phyloP scores from a whole-genome alignment of 1,139 yeast genomes.

The Suhomyces coccinellae region DNA sequence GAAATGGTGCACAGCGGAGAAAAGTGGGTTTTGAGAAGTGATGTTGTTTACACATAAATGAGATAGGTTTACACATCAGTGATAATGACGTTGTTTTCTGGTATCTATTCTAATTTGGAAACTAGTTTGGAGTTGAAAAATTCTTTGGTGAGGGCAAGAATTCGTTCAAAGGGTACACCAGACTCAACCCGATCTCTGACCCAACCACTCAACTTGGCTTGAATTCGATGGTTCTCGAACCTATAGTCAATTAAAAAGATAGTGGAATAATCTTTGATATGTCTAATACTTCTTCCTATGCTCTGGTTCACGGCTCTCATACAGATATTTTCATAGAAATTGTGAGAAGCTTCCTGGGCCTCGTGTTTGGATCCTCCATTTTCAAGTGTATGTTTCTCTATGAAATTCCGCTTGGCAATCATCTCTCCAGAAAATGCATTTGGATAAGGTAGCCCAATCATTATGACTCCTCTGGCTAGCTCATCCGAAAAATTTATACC shows the following conservation, averaged over 20 bases:
- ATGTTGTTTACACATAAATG: slow-evolving; percentile 40
- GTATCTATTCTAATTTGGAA: not conserved
- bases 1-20: slow-evolving; percentile 52
- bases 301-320: slow-evolving; percentile 93
- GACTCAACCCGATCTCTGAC: slow-evolving; percentile 47
- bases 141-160: slow-evolving; percentile 24
- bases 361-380: slow-evolving; percentile 42
- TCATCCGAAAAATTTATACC: slow-evolving; percentile 91
- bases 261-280: slow-evolving; percentile 74
- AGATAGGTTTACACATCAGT: too few relatives aligned
- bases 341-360: slow-evolving; percentile 51
- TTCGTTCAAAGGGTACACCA: slow-evolving; percentile 11
- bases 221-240: slow-evolving; percentile 50
- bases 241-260: slow-evolving; percentile 73
- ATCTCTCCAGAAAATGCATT: slow-evolving; percentile 82
- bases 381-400: slow-evolving; percentile 47
- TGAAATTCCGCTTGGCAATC: slow-evolving; percentile 66
- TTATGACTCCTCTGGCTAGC: slow-evolving; percentile 80
- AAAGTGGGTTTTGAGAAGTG: slow-evolving; percentile 68
- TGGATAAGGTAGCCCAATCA: slow-evolving; percentile 91
- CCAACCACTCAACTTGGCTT: slow-evolving; percentile 75
- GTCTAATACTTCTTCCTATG: slow-evolving; percentile 90
- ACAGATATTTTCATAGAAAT: slow-evolving; percentile 80
- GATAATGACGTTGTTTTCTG: not conserved
- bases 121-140: slow-evolving; percentile 24